Evolutionary conservation across 768 basidiomycete genomes (phyloP).

Genomic region (Boletus pseudo-olivaceus): DNA sequence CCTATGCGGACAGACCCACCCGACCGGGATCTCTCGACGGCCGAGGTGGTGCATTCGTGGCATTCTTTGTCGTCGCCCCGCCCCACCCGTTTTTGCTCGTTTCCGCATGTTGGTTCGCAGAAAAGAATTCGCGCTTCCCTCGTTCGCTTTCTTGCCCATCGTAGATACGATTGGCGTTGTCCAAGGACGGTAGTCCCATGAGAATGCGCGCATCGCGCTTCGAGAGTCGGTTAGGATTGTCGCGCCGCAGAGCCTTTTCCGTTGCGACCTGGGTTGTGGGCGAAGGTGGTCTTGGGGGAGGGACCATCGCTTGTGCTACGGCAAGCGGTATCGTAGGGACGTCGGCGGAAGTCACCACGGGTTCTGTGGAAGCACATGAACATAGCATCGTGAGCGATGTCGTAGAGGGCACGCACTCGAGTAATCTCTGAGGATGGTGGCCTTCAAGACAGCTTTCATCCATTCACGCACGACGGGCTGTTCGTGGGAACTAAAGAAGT

Average conservation of each 20-base stretch:
- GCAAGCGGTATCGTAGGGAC: constrained; percentile 93
- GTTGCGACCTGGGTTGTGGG: constrained; percentile 84
- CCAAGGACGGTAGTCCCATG: constrained; percentile 51
- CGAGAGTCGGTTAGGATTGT: constrained; percentile 80
- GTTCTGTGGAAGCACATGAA: constrained; percentile 48
- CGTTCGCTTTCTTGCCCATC: constrained; percentile 40
- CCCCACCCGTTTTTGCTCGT: constrained; percentile 5
- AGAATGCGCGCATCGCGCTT: constrained; percentile 75
- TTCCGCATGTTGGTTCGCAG: constrained; percentile 38
- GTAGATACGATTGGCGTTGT: constrained; percentile 19
- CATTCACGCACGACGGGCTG: constrained; percentile 84
- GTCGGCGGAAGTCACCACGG: constrained; percentile 94
- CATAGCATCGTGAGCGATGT: neutral
- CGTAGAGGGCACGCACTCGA: constrained; percentile 52
- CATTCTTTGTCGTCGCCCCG: constrained; percentile 14
- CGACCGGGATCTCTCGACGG: constrained; percentile 66
- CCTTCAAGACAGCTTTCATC: constrained; percentile 99
- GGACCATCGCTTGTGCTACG: constrained; percentile 95
- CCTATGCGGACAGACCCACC: constrained; percentile 30
- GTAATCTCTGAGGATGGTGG: constrained; percentile 93
- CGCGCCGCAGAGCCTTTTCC: constrained; percentile 80
- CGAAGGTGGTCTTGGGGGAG: constrained; percentile 91
- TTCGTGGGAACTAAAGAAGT: constrained; percentile 91
- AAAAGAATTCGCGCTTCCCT: constrained; percentile 53
- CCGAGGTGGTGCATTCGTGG: constrained; percentile 49